Conservation (phyloP, 2,329 filamentous ascomycete species). For the Beauveria sp. region DNA sequence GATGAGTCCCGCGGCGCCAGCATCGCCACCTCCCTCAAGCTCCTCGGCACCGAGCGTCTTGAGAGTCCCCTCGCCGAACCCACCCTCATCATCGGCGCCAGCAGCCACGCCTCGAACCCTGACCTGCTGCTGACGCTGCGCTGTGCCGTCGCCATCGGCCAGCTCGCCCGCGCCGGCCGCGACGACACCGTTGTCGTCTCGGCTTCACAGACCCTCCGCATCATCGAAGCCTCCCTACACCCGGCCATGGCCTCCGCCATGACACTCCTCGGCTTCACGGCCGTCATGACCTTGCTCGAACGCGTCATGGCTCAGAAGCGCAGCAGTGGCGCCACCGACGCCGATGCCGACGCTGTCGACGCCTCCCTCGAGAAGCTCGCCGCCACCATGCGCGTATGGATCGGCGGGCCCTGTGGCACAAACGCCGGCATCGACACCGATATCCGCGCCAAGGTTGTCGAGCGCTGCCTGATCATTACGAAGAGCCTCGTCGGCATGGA, state of each 20-base stretch:
- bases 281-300: constrained; percentile 52
- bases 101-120: constrained; percentile 33
- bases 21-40: constrained; percentile 49
- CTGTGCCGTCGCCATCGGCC: constrained; percentile 54
- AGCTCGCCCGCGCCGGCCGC: constrained; percentile 39
- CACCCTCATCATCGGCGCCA: constrained; percentile 38
- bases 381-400: constrained; percentile 53
- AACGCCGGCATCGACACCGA: constrained; percentile 43
- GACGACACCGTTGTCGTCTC: constrained; percentile 18
- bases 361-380: constrained; percentile 48
- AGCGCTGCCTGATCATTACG: constrained; percentile 47
- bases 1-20: constrained; percentile 46
- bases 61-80: constrained; percentile 19
- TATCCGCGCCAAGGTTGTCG: constrained; percentile 46
- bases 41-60: constrained; percentile 30
- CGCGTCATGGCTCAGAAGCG: constrained; percentile 39
- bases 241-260: constrained; percentile 34
- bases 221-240: constrained; percentile 43
- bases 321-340: constrained; percentile 11
- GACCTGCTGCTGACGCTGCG: constrained; percentile 51
- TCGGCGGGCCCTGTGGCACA: constrained; percentile 44
- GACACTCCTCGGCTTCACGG: constrained; percentile 52
- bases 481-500: constrained; percentile 54
- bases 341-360: constrained; percentile 36
- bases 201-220: constrained; percentile 35